phyloP scores from a whole-genome alignment of 2,329 filamentous ascomycete genomes.

The Penicillium paneum region DNA sequence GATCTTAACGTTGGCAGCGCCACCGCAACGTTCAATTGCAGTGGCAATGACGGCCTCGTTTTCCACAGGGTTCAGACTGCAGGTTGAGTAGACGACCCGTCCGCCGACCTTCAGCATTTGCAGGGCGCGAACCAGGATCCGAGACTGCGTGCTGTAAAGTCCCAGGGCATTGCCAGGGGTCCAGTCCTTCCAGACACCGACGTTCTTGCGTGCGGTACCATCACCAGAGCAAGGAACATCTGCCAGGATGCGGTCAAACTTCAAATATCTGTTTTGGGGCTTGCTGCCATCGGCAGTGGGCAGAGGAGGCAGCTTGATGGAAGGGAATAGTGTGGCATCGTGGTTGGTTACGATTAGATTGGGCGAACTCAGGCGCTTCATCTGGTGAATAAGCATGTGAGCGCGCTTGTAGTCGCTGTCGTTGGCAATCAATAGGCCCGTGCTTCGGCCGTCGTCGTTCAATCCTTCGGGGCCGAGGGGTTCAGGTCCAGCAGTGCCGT shows the following conservation, averaged over 20 bases:
- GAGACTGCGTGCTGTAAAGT: slow-evolving; percentile 78
- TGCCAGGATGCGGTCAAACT: slow-evolving; percentile 93
- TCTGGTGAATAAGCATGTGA: slow-evolving; percentile 95
- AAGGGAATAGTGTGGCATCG: slow-evolving; percentile 92
- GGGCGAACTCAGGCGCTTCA: slow-evolving; percentile 93
- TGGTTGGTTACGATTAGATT: slow-evolving; percentile 98
- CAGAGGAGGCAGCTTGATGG: slow-evolving; percentile 73
- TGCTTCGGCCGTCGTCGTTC: slow-evolving; percentile 79
- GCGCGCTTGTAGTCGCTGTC: slow-evolving; percentile 95
- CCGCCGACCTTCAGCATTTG: slow-evolving; percentile 96
- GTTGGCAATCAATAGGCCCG: slow-evolving; percentile 89
- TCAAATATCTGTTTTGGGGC: slow-evolving; percentile 69
- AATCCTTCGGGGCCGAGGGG: slow-evolving; percentile 50
- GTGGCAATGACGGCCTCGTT: slow-evolving; percentile 89
- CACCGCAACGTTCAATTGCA: slow-evolving; percentile 87
- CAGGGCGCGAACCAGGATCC: slow-evolving; percentile 85
- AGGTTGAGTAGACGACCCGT: slow-evolving; percentile 94
- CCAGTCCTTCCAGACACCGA: slow-evolving; percentile 94
- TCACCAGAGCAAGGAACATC: slow-evolving; percentile 97
- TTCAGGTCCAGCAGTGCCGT: slow-evolving; percentile 57
- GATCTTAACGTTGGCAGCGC: slow-evolving; percentile 73
- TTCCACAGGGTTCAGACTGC: slow-evolving; percentile 97
- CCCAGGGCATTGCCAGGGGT: slow-evolving; percentile 81
- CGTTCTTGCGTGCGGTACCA: slow-evolving; percentile 89
- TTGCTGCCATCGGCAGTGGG: slow-evolving; percentile 53